Percentiles rank a stretch among this genome's conserved stretches.
These are phyloP conservation scores for Malus asiatica DNA, from an alignment of 306 rosid species.

Conservation along the genomic window DNA sequence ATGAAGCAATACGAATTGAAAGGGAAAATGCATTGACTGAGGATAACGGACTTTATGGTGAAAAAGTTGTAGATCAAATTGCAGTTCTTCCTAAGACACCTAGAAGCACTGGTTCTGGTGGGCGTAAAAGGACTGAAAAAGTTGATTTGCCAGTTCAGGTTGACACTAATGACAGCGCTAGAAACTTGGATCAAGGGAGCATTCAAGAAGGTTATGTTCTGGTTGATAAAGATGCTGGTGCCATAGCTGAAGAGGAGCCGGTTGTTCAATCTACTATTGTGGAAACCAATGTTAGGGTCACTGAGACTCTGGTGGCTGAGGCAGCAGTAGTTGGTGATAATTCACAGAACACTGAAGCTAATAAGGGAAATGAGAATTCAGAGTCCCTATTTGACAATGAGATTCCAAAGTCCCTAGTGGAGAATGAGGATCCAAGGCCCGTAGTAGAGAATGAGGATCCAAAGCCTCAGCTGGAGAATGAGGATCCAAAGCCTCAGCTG, in stretches of 20 bases:
- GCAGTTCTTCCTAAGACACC: constrained; percentile 19
- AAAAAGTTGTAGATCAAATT: constrained; percentile 11
- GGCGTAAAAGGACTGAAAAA: constrained; percentile 17
- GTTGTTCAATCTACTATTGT: constrained; percentile 20
- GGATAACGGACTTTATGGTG: constrained; percentile 24
- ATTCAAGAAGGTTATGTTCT: constrained; percentile 29
- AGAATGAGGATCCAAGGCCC: constrained; percentile 4
- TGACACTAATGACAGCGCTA: constrained; percentile 27
- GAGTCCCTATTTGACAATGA: constrained; percentile 1
- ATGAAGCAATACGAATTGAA: constrained; percentile 57
- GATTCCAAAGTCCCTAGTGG: constrained; percentile 1
- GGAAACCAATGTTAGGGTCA: constrained; percentile 29
- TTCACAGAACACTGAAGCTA: constrained; percentile 22
- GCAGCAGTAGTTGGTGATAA: constrained; percentile 28
- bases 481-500: neutral
- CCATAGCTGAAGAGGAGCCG: constrained; percentile 25
- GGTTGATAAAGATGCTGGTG: constrained; percentile 25
- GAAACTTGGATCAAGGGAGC: constrained; percentile 24
- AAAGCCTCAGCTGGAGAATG: neutral
- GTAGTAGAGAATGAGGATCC: constrained; percentile 9
- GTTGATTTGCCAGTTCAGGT: constrained; percentile 14
- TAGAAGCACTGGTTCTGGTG: constrained; percentile 20
- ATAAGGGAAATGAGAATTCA: constrained; percentile 16
- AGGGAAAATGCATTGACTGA: neutral
- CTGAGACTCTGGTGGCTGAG: constrained; percentile 39